Evolutionary conservation across 2,329 filamentous ascomycete genomes (phyloP), one percentile per base, ranked within the genome.

Genomic region (Fusarium sp.): DNA sequence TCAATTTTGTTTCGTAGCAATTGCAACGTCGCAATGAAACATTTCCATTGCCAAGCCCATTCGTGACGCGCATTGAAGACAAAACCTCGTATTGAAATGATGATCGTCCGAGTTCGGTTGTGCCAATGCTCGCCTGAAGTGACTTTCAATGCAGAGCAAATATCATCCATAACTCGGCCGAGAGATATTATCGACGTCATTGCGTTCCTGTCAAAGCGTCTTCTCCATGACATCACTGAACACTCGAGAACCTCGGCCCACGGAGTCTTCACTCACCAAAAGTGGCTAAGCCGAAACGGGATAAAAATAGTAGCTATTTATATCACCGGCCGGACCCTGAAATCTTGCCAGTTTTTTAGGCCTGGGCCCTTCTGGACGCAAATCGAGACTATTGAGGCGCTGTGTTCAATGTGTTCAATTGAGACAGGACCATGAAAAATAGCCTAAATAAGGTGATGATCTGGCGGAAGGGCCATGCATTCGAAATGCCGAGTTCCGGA

Each of bases 401-500:
- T 10, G n/a, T 16, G 23, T 16, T 48, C 8, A 33, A 33, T 10
- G n/a, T 16, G 23, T 16, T 48, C 8, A 33, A 33, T 45, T 35
- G 14, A 46, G 54, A 35, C 6, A 27, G 5, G 10, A 15, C 54
- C 27, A 23, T 3, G 12, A 48, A 25, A 31, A 35, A n/a, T 5
- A 23, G 19, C 31, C 33, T 19, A n/a, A 16, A 45, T 58, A 42
- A 52, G 31, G n/a, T 31, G 10, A 23, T 31, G n/a, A 21, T 9
- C 19, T 48, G 14, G 31, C 19, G 4, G 23, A 27, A 54, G 18
- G 25, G n/a, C 41, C 27, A 56, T 60, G 31, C 12, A 12, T 33
- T 31, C 29, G 10, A 23, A 39, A 27, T 45, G 66, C 65, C 63
- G 63, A 52, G 39, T 62, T 54, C 66, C 63, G 64, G 35, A 59